Evolutionary conservation across 2,329 filamentous ascomycete species (phyloP).

Genomic region (Xylaria sp.): DNA sequence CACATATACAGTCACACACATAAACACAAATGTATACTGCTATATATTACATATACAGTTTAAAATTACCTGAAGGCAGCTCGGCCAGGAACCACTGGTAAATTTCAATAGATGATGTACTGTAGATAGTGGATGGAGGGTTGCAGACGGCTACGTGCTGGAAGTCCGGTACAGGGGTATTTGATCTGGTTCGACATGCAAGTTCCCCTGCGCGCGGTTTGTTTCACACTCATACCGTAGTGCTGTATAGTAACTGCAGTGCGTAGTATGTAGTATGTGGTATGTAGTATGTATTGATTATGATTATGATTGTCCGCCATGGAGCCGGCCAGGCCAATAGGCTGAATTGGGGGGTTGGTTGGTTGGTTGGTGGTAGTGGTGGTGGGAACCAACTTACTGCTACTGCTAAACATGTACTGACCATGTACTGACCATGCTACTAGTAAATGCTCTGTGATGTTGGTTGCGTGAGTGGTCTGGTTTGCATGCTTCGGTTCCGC

Average conservation of each 20-base stretch:
- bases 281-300: not conserved
- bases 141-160: not conserved
- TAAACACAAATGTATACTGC: too few relatives aligned
- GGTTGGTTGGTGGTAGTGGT: not conserved
- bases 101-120: not conserved
- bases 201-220: conserved; percentile 8
- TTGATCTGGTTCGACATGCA: not conserved
- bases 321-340: not conserved
- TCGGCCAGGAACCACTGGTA: too few relatives aligned
- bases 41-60: too few relatives aligned
- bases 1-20: too few relatives aligned
- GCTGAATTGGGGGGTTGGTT: not conserved
- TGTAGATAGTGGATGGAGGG: too few relatives aligned
- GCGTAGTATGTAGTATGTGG: not conserved
- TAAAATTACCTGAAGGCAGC: too few relatives aligned
- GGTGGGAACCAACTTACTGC: not conserved
- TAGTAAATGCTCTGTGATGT: not conserved
- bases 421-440: too few relatives aligned
- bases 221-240: not conserved
- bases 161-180: not conserved
- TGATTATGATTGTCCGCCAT: not conserved
- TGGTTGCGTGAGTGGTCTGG: not conserved
- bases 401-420: too few relatives aligned
- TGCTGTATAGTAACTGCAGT: not conserved
- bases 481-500: not conserved